Conservation (phyloP, 495 filamentous ascomycete species). For the Xylaria cubensis region DNA sequence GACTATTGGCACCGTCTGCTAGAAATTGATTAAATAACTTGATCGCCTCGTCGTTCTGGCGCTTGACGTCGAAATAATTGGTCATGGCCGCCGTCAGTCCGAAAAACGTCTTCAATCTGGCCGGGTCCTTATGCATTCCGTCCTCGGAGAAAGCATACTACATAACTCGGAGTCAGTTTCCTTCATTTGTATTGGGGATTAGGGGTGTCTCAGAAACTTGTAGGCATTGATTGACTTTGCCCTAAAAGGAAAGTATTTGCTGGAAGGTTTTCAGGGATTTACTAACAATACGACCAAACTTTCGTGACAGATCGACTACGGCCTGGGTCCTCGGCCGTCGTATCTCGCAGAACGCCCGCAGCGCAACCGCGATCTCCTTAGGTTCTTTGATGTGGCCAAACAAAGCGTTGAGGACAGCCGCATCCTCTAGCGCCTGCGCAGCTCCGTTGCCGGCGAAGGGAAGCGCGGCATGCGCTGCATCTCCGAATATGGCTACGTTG, state of each 20-base stretch:
- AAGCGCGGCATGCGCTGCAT: conserved; percentile 66
- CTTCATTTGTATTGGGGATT: not conserved
- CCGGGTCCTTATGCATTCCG: conserved; percentile 45
- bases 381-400: conserved; percentile 32
- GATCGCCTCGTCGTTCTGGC: conserved; percentile 41
- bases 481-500: conserved; percentile 61
- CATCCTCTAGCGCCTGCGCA: conserved; percentile 68
- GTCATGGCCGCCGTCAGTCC: conserved; percentile 38
- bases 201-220: not conserved
- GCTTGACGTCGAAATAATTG: conserved; percentile 42
- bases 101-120: conserved; percentile 41
- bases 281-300: conserved; percentile 38
- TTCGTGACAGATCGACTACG: conserved; percentile 40
- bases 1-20: not conserved
- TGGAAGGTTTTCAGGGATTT: not conserved
- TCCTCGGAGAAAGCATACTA: conserved; percentile 43
- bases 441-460: conserved; percentile 65
- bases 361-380: conserved; percentile 33
- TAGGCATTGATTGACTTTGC: not conserved
- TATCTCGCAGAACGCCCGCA: conserved; percentile 38
- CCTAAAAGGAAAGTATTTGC: not conserved
- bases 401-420: conserved; percentile 48
- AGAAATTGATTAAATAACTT: conserved; percentile 22
- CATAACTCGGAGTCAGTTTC: not conserved
- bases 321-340: conserved; percentile 43